These are phyloP conservation scores for Ophiostoma australiae DNA, from an alignment of 2,329 filamentous ascomycete genomes.

Conservation along the genomic window DNA sequence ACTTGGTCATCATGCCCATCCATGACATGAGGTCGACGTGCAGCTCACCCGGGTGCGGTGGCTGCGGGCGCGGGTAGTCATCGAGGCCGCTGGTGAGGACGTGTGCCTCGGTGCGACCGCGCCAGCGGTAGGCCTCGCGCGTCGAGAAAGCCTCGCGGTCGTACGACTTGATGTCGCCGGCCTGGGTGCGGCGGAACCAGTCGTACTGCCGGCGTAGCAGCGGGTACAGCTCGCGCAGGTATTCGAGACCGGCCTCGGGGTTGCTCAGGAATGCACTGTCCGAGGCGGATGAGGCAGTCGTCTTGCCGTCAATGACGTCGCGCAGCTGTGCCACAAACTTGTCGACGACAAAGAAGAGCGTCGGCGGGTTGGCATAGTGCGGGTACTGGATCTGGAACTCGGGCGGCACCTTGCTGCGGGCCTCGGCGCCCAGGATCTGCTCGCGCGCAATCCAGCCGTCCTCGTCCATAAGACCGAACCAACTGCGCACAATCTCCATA, in stretches of 20 bases:
- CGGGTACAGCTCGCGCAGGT: slow-evolving; percentile 75
- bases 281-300: slow-evolving; percentile 37
- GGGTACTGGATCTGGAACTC: slow-evolving; percentile 97
- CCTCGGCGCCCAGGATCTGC: slow-evolving; percentile 87
- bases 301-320: slow-evolving; percentile 45
- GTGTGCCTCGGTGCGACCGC: slow-evolving; percentile 79
- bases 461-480: slow-evolving; percentile 93
- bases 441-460: slow-evolving; percentile 97
- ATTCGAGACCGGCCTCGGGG: slow-evolving; percentile 61
- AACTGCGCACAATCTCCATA: slow-evolving; percentile 83
- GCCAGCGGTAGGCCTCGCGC: slow-evolving; percentile 95
- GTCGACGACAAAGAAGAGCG: slow-evolving; percentile 84
- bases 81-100: slow-evolving; percentile 91
- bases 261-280: slow-evolving; percentile 61
- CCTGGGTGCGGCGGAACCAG: slow-evolving; percentile 93
- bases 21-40: slow-evolving; percentile 93
- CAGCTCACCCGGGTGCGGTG: slow-evolving; percentile 90
- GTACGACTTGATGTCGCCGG: slow-evolving; percentile 83
- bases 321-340: slow-evolving; percentile 75
- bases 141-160: slow-evolving; percentile 81
- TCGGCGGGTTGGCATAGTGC: slow-evolving; percentile 95
- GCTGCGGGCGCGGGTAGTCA: slow-evolving; percentile 90
- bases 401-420: slow-evolving; percentile 84
- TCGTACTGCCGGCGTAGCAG: slow-evolving; percentile 82
- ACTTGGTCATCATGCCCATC: slow-evolving; percentile 93